Evolutionary conservation across 108 stramenopile genomes (phyloP).

Genomic region (Skeletonema tropicum): DNA sequence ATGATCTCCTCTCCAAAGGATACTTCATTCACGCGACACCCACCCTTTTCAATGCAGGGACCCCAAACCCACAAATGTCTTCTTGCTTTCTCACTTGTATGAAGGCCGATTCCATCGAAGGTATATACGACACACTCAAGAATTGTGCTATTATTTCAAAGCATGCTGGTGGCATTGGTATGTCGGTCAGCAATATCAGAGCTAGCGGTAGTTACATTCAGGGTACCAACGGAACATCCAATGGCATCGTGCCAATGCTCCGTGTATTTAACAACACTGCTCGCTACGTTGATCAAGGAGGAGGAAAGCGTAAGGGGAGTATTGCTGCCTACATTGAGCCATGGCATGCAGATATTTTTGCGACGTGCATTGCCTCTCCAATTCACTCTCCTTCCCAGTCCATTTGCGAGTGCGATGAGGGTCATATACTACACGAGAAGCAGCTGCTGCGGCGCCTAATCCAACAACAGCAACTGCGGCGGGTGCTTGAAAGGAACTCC

Average conservation of each 20-base stretch:
- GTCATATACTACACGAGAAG: too few species aligned
- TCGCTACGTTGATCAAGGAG: conserved; percentile 98
- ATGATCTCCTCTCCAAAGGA: conserved; percentile 90
- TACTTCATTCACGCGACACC: conserved; percentile 99
- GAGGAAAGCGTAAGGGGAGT: conserved; percentile 98
- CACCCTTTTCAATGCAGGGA: conserved; percentile 99
- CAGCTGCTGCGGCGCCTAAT: too few species aligned
- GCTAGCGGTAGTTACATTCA: conserved; percentile 94
- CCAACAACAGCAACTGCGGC: too few species aligned
- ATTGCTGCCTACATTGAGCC: conserved; percentile 99
- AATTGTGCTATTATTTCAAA: conserved; percentile 98
- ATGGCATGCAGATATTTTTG: conserved; percentile 99
- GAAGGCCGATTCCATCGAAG: conserved; percentile 98
- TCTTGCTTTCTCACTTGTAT: conserved; percentile 95
- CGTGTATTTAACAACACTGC: conserved; percentile 99
- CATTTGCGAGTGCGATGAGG: too few species aligned
- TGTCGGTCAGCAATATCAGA: conserved; percentile 95
- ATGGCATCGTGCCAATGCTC: conserved; percentile 99
- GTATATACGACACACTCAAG: conserved; percentile 99
- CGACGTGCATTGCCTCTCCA: too few species aligned
- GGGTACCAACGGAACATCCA: conserved; percentile 97
- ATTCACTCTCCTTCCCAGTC: too few species aligned
- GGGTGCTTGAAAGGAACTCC: too few species aligned
- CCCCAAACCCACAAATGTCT: conserved; percentile 96
- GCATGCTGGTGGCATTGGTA: conserved; percentile 98